These are phyloP conservation scores for Alternaria sp. DNA, from an alignment of 2,329 filamentous ascomycete genomes.

Conservation along the genomic window DNA sequence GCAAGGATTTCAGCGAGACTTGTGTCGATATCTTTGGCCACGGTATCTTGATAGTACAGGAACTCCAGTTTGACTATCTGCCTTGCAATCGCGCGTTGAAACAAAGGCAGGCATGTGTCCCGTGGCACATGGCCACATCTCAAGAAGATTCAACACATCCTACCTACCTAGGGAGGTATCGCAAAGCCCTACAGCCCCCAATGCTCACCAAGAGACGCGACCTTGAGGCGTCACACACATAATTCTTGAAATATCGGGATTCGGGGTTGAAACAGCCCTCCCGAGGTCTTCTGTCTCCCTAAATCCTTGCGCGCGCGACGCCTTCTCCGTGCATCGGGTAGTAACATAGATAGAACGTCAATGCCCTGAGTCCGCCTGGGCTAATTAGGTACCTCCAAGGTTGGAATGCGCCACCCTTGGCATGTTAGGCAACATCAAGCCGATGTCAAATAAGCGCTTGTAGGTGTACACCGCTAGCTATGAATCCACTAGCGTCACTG, in stretches of 20 bases:
- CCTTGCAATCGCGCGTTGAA: background rate
- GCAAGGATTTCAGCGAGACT: background rate
- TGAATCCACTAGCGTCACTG: background rate
- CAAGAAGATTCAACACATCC: background rate
- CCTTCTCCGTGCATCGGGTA: background rate
- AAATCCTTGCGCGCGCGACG: background rate
- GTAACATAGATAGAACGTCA: background rate
- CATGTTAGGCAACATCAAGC: background rate
- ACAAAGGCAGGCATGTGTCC: conserved; percentile 6
- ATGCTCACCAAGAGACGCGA: background rate
- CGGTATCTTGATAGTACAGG: background rate
- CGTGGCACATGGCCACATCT: conserved; percentile 2
- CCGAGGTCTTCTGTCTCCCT: background rate
- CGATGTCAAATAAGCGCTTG: background rate
- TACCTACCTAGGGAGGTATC: background rate
- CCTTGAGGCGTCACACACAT: background rate
- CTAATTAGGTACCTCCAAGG: background rate
- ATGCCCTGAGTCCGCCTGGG: background rate
- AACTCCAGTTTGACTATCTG: background rate
- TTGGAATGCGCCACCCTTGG: background rate
- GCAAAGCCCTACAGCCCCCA: background rate
- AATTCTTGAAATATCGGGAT: background rate
- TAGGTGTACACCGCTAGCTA: background rate
- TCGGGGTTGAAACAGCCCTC: background rate
- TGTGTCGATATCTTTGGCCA: background rate